phyloP scores from a whole-genome alignment of 371 early-diverging fungal genomes.

The Mortierella sp. region DNA sequence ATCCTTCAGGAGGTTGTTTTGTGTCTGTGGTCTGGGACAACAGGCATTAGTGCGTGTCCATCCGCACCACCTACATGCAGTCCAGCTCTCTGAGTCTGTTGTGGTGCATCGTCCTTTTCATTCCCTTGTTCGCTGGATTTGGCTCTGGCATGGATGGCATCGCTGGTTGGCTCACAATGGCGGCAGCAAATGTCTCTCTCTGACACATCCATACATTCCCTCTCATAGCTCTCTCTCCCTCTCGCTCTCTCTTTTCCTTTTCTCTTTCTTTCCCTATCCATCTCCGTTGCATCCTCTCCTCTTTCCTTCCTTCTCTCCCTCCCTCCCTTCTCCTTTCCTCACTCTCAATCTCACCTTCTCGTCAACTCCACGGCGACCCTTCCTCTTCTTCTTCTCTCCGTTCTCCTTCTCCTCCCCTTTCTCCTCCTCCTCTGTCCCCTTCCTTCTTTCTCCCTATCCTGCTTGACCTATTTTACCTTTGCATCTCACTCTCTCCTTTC shows the following conservation, averaged over 20 bases:
- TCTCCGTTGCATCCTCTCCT: background rate
- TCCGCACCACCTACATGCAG: too few relatives aligned
- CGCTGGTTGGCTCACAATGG: too few relatives aligned
- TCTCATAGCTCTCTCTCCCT: background rate
- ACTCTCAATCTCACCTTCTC: background rate
- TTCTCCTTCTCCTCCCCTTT: background rate
- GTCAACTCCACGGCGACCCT: background rate
- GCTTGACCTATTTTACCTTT: background rate
- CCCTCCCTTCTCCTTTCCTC: slow-evolving; percentile 2
- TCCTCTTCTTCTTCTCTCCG: background rate
- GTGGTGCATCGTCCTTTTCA: too few relatives aligned
- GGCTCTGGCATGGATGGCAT: too few relatives aligned
- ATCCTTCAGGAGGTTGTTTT: background rate
- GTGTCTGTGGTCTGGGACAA: too few relatives aligned
- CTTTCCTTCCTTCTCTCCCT: background rate
- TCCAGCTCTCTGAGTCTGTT: too few relatives aligned
- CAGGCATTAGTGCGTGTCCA: too few relatives aligned
- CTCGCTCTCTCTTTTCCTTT: background rate
- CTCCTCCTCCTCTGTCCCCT: background rate
- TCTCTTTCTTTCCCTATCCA: slow-evolving; percentile 9
- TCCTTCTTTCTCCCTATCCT: background rate
- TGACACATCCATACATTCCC: background rate
- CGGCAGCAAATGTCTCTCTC: background rate
- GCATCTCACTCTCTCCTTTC: background rate
- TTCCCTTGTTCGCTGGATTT: too few relatives aligned